Conservation (phyloP, 495 filamentous ascomycete genomes). For the Ascobolus immersus region DNA sequence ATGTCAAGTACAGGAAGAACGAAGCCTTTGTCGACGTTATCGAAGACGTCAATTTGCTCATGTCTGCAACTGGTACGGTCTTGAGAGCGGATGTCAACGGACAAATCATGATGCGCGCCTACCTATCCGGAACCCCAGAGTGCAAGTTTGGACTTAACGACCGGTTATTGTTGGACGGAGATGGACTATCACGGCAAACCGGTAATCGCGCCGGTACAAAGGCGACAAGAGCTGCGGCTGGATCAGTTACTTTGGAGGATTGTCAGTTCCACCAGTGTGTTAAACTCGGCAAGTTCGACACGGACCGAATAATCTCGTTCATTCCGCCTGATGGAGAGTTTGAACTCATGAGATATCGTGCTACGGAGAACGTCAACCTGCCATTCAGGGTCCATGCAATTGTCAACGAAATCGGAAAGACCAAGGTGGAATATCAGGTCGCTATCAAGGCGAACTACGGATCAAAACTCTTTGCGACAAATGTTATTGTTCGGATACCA, state of each 20-base stretch:
- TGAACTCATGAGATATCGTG: slow-evolving; percentile 96
- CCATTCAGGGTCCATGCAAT: slow-evolving; percentile 98
- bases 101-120: slow-evolving; percentile 96
- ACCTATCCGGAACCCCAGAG: slow-evolving; percentile 86
- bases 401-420: slow-evolving; percentile 88
- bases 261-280: slow-evolving; percentile 99
- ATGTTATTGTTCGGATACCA: slow-evolving; percentile 85
- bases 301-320: slow-evolving; percentile 92
- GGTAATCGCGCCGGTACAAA: slow-evolving; percentile 52
- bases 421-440: slow-evolving; percentile 96
- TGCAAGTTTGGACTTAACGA: slow-evolving; percentile 99
- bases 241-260: slow-evolving; percentile 87
- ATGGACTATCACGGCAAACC: slow-evolving; percentile 36
- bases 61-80: slow-evolving; percentile 87
- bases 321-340: slow-evolving; percentile 96
- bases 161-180: slow-evolving; percentile 67
- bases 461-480: slow-evolving; percentile 86
- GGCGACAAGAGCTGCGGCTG: slow-evolving; percentile 81
- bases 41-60: slow-evolving; percentile 94
- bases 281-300: slow-evolving; percentile 89
- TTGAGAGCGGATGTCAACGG: slow-evolving; percentile 93
- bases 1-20: slow-evolving; percentile 98
- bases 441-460: slow-evolving; percentile 93
- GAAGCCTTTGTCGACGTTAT: slow-evolving; percentile 99
- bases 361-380: slow-evolving; percentile 97